A percentile compares a stretch with the other conserved stretches of the same genome.
These are phyloP conservation scores for Barnettozyma vustinii DNA, from an alignment of 805 yeast genomes.

Conservation along the genomic window DNA sequence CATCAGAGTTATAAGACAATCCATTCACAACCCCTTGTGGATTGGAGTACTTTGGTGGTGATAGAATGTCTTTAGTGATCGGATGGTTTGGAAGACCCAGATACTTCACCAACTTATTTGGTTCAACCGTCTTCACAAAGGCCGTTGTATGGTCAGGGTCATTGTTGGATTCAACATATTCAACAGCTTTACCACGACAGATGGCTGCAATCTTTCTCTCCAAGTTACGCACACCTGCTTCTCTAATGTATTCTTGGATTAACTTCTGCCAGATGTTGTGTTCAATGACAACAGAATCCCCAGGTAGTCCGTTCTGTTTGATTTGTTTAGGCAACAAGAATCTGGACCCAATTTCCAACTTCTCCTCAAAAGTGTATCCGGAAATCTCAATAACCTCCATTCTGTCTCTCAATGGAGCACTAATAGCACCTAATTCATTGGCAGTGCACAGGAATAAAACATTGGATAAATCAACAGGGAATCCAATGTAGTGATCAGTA, in stretches of 20 bases:
- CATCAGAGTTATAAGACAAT: slow-evolving; percentile 79
- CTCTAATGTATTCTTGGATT: slow-evolving; percentile 70
- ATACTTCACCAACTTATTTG: slow-evolving; percentile 57
- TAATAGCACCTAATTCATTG: slow-evolving; percentile 63
- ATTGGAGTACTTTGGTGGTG: slow-evolving; percentile 42
- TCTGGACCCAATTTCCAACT: slow-evolving; percentile 60
- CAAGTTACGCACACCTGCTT: slow-evolving; percentile 79
- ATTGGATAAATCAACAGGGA: slow-evolving; percentile 80
- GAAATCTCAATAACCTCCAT: slow-evolving; percentile 75
- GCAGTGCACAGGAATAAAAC: slow-evolving; percentile 84
- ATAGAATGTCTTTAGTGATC: slow-evolving; percentile 38
- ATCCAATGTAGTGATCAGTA: slow-evolving; percentile 78
- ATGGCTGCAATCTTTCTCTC: slow-evolving; percentile 72
- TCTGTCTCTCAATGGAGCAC: slow-evolving; percentile 75
- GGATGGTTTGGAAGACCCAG: slow-evolving; percentile 59
- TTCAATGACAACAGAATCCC: slow-evolving; percentile 38
- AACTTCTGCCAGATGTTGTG: slow-evolving; percentile 54
- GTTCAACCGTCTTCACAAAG: slow-evolving; percentile 31
- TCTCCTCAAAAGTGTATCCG: slow-evolving; percentile 78
- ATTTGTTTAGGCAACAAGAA: slow-evolving; percentile 75
- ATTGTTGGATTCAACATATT: slow-evolving; percentile 31
- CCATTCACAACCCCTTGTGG: slow-evolving; percentile 80
- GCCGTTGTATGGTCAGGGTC: background rate
- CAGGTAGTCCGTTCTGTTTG: slow-evolving; percentile 55
- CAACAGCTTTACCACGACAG: slow-evolving; percentile 80